phyloP scores from a whole-genome alignment of 108 stramenopile species.

The Nitzschia inconspicua region DNA sequence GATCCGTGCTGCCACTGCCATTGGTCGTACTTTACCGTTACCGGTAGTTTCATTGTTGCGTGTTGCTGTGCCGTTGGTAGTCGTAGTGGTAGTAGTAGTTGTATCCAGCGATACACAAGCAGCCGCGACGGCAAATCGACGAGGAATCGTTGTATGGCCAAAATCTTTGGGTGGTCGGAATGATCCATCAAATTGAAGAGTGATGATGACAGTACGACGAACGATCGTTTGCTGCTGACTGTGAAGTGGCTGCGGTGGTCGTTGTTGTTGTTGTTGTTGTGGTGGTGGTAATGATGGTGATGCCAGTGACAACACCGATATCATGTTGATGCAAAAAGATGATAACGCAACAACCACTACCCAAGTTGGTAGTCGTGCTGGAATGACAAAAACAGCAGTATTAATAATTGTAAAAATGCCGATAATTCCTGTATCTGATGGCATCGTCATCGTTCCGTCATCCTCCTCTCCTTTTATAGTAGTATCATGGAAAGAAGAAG shows the following conservation, averaged over 20 bases:
- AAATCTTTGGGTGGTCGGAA: constrained; percentile 59
- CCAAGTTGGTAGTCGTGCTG: too few relatives aligned
- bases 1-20: constrained; percentile 40
- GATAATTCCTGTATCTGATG: too few relatives aligned
- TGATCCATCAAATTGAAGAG: constrained; percentile 67
- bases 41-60: background rate
- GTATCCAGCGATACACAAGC: constrained; percentile 12
- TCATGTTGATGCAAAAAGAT: background rate
- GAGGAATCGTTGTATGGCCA: constrained; percentile 31
- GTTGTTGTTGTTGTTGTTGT: background rate
- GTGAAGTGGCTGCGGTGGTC: constrained; percentile 1
- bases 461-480: too few relatives aligned
- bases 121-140: constrained; percentile 13
- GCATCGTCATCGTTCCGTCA: background rate
- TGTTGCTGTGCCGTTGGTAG: background rate
- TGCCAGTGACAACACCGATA: background rate
- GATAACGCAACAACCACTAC: background rate
- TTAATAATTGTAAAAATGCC: too few relatives aligned
- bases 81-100: background rate
- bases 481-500: too few relatives aligned
- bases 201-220: too few relatives aligned
- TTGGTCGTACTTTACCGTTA: background rate
- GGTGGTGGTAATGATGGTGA: background rate
- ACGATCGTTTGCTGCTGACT: too few relatives aligned
- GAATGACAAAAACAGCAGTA: too few relatives aligned